phyloP scores from a whole-genome alignment of 192 early-diverging fungal species.

The Allomyces macrogynus region DNA sequence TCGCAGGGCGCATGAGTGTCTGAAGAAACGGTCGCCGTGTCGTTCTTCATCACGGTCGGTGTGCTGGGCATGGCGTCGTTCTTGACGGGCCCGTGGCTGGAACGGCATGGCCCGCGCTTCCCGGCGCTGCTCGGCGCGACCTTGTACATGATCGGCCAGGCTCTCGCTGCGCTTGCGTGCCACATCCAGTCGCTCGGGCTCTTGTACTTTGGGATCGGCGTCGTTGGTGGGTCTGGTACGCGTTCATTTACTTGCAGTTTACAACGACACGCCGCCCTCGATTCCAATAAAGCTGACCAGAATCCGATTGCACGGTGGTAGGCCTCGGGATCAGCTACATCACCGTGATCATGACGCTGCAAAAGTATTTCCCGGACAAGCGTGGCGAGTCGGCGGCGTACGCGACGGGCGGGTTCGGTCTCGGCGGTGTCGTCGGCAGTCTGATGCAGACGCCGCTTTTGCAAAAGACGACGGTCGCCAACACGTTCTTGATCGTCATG shows the following conservation, averaged over 20 bases:
- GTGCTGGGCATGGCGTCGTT: slow-evolving; percentile 33
- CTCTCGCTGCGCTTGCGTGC: slow-evolving; percentile 30
- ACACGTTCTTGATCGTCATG: slow-evolving; percentile 42
- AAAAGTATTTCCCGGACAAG: slow-evolving; percentile 58
- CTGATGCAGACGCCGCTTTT: slow-evolving; percentile 35
- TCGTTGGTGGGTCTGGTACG: slow-evolving; percentile 30
- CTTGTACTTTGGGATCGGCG: slow-evolving; percentile 40
- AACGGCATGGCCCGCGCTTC: slow-evolving; percentile 29
- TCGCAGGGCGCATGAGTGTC: slow-evolving; percentile 21
- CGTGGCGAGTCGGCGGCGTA: slow-evolving; percentile 55
- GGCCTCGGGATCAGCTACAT: slow-evolving; percentile 48
- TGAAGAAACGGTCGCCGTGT: slow-evolving; percentile 25
- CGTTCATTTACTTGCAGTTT: too few species aligned
- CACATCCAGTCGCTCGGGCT: slow-evolving; percentile 30
- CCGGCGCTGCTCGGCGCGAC: slow-evolving; percentile 22
- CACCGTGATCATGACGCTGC: slow-evolving; percentile 47
- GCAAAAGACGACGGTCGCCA: slow-evolving; percentile 28
- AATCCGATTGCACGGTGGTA: too few species aligned
- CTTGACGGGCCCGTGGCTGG: slow-evolving; percentile 36
- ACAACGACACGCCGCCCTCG: too few species aligned
- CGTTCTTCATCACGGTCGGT: slow-evolving; percentile 37
- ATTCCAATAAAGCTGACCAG: too few species aligned
- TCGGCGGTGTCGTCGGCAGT: slow-evolving; percentile 47
- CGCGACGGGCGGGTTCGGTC: slow-evolving; percentile 63
- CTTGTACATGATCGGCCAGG: slow-evolving; percentile 28